phyloP scores from a whole-genome alignment of 805 yeast species.

The Komagataella phaffii region DNA sequence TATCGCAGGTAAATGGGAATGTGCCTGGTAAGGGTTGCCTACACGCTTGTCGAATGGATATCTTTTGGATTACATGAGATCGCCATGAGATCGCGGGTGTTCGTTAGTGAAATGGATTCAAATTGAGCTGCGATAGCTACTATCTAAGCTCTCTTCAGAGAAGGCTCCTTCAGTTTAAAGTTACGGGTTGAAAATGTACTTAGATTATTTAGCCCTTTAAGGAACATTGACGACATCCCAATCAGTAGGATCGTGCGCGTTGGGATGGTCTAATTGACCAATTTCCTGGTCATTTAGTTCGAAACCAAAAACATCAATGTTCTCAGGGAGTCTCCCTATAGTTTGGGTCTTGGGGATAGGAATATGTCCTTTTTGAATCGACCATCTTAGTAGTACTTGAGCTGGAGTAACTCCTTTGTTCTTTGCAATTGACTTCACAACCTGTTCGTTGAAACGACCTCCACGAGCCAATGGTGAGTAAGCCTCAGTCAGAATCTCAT shows the following conservation, averaged over 20 bases:
- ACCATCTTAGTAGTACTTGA: slow-evolving; percentile 63
- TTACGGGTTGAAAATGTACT: background rate
- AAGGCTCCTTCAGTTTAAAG: no score
- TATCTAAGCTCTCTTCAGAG: no score
- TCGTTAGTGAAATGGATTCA: background rate
- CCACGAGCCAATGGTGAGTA: slow-evolving; percentile 69
- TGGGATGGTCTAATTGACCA: slow-evolving; percentile 29
- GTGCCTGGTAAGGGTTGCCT: background rate
- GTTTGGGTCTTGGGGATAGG: slow-evolving; percentile 59
- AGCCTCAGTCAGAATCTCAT: slow-evolving; percentile 55
- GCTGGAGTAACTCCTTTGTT: slow-evolving; percentile 37
- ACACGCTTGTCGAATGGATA: background rate
- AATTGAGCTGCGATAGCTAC: background rate
- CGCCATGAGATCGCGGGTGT: background rate
- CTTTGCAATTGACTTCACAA: slow-evolving; percentile 32
- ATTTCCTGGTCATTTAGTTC: slow-evolving; percentile 28
- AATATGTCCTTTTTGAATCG: slow-evolving; percentile 54
- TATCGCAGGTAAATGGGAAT: background rate
- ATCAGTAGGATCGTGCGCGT: slow-evolving; percentile 58
- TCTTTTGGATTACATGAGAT: background rate
- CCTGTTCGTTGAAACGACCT: slow-evolving; percentile 38
- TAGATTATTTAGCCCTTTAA: slow-evolving; percentile 7
- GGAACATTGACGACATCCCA: slow-evolving; percentile 65
- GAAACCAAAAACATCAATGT: slow-evolving; percentile 42
- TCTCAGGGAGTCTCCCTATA: slow-evolving; percentile 34